phyloP scores from a whole-genome alignment of 1,284 basidiomycete species.

The Tremellales sp. region DNA sequence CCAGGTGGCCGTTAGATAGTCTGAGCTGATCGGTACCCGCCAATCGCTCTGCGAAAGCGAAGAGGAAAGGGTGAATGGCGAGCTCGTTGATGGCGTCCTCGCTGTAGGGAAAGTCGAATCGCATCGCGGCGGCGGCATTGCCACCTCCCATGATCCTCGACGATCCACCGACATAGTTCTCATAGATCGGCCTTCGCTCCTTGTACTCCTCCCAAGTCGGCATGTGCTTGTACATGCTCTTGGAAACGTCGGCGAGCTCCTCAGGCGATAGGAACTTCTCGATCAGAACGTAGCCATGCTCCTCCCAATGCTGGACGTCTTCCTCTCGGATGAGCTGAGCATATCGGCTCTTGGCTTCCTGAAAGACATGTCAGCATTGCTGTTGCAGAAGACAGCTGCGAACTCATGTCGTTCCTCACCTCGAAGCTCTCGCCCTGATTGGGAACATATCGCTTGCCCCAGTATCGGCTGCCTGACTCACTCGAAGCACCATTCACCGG shows the following conservation, averaged over 20 bases:
- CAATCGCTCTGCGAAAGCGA: slow-evolving; percentile 1
- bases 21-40: not conserved
- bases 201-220: slow-evolving; percentile 4
- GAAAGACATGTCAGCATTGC: not conserved
- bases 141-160: not conserved
- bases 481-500: no score
- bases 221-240: not conserved
- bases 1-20: not conserved
- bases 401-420: no score
- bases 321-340: slow-evolving; percentile 1
- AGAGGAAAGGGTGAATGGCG: slow-evolving; percentile 1
- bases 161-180: not conserved
- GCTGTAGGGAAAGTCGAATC: slow-evolving; percentile 1
- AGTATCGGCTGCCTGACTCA: not conserved
- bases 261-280: slow-evolving; percentile 1
- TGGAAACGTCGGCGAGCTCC: not conserved
- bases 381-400: no score
- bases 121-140: not conserved
- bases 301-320: slow-evolving; percentile 4
- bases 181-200: not conserved
- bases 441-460: not conserved
- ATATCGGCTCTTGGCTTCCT: slow-evolving; percentile 6
- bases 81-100: not conserved
- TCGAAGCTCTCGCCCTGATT: not conserved
- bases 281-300: slow-evolving; percentile 5